Conservation (phyloP, 345 rosid species). For the Aurinia saxatilis region DNA sequence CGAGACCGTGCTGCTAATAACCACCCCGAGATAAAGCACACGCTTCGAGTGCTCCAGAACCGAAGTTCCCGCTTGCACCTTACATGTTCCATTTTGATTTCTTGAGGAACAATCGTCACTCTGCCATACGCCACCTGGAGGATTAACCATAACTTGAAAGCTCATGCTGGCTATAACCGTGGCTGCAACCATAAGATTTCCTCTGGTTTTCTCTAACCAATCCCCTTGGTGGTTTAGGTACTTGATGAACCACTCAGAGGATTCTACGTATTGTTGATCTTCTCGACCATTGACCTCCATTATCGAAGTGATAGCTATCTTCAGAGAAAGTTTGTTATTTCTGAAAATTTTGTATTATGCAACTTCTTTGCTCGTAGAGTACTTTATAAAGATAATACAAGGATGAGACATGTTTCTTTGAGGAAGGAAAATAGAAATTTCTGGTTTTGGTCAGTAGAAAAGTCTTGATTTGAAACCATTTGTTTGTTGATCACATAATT, state of each 20-base stretch:
- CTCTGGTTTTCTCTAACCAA: conserved; percentile 31
- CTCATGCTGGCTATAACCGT: conserved; percentile 35
- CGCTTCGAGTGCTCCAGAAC: conserved; percentile 18
- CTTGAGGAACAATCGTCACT: conserved; percentile 1
- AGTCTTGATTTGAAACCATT: too few relatives aligned
- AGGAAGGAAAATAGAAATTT: conserved; percentile 1
- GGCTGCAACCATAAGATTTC: conserved; percentile 26
- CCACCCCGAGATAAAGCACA: conserved; percentile 1
- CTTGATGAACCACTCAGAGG: conserved; percentile 10
- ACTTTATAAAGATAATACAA: too few relatives aligned
- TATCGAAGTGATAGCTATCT: not conserved
- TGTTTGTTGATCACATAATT: too few relatives aligned
- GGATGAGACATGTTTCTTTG: too few relatives aligned
- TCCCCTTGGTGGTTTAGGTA: conserved; percentile 27
- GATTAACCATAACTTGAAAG: conserved; percentile 30
- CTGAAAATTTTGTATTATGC: not conserved
- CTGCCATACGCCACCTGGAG: conserved; percentile 32
- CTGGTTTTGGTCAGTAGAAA: too few relatives aligned
- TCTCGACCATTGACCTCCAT: conserved; percentile 16
- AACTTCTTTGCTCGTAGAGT: not conserved
- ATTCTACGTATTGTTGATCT: not conserved
- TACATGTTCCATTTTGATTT: not conserved
- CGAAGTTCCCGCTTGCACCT: conserved; percentile 20
- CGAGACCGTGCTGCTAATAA: conserved; percentile 24
- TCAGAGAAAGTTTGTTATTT: too few relatives aligned